Base-by-base conservation (phyloP, 306 rosid genomes). In the Vigna nakashimae region DNA sequence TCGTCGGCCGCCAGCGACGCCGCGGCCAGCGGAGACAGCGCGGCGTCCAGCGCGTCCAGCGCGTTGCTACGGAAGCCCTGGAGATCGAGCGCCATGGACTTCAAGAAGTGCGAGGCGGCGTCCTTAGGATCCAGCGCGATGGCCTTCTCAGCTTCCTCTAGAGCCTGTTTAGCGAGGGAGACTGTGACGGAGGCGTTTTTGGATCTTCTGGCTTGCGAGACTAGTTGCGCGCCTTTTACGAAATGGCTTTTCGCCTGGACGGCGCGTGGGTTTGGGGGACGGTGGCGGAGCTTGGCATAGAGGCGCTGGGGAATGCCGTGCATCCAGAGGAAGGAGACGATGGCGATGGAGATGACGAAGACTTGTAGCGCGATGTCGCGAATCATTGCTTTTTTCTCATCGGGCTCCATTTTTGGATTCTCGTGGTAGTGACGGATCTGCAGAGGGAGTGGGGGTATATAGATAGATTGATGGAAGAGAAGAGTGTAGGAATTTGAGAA, bases 61-160 rank as follows among this genome's bases (percentile, higher is more conserved):
- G 97, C 98, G 46, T 96, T 92, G 74, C 90, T 69, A 58, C 87
- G 83, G 77, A 85, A 92, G 7, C 96, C 98, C 73, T 90, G 98
- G 18, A 84, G 70, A 14, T 91, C 94, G 63, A 94, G 93, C 50
- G 82, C 91, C 53, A 92, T 53, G 34, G 96, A 84, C 51, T 92
- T 92, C 53, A 94, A 90, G 13, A 94, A 86, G 91, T 94, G 91
- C 11, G 94, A 77, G 1, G 98, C 98, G 2, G 94, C 97, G 82
- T 94, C 98, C 50, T 83, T 90, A 1, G 97, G 97, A 38, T 90
- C 92, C 5, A 91, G 82, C 0, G 82, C 85, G 82, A 94, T 89
- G 32, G 98, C 91, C 50, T 75, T 80, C 0, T 94, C 92, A 38
- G 97, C 98, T 71, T 90, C 94, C 38, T 74, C 87, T 52, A 85